Base-by-base conservation (phyloP, 495 filamentous ascomycete genomes). In the Hyaloscypha variabilis region DNA sequence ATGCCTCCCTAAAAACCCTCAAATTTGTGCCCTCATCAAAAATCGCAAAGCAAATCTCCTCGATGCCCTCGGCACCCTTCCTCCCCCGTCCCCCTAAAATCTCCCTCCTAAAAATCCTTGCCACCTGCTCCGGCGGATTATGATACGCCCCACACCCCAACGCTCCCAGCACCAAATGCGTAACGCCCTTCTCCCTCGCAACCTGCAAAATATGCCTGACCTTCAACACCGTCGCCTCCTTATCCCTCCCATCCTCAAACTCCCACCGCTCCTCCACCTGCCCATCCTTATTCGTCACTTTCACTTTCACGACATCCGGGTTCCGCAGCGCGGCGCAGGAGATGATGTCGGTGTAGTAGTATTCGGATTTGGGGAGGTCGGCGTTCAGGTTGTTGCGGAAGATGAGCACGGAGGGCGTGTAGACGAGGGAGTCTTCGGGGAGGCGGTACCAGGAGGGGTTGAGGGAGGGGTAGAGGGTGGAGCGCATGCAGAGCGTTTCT, bases 121-220 rank as follows among this genome's bases (percentile, higher is more conserved):
- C 87, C n/a, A 91, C 82, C 69, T 86, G 85, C 23, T 77, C 73
- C 1, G 79, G 77, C 10, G 90, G 90, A 68, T 91, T 90, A 1
- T 72, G 76, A 72, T 88, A 90, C 0, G 81, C 87, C 6, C 88
- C 89, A 70, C 89, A 91, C 2, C 90, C 90, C 74, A 90, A 76
- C 0, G 88, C 88, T 0, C 89, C 88, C 2, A 93, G 77, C 25
- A 91, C 83, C 13, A 91, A 69, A 67, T 74, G 77, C 31, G 58
- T 65, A 52, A 85, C 81, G 2, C 77, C 79, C 36, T 84, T 83
- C 23, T 74, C 58, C 13, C 73, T 81, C 58, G 87, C 81, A 25
- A 88, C 74, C 11, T 86, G 80, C 59, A 91, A 76, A 14, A 85
- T 80, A n/a, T 81, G 63, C 29, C 83, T 75, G 77, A 91, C 88